Evolutionary conservation across 345 rosid species (phyloP).

Genomic region (Brassica juncea): DNA sequence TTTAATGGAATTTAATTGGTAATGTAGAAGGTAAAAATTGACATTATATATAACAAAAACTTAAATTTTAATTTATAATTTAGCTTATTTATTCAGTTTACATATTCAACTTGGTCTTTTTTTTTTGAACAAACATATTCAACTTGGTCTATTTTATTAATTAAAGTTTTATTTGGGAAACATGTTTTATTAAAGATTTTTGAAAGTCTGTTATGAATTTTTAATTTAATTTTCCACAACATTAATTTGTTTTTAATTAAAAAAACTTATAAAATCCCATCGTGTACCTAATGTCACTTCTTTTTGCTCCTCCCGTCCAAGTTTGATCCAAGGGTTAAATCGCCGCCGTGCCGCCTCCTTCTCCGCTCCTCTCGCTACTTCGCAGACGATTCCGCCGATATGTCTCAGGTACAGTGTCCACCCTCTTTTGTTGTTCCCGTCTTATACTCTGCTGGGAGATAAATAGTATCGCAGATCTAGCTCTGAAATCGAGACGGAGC

Average conservation of each 20-base stretch:
- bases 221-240: too few species aligned
- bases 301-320: slow-evolving; percentile 8
- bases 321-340: slow-evolving; percentile 12
- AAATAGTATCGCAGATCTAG: slow-evolving; percentile 29
- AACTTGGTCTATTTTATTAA: neutral
- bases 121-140: too few species aligned
- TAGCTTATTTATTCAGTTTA: neutral
- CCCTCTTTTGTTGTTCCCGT: neutral
- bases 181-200: too few species aligned
- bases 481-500: slow-evolving; percentile 15
- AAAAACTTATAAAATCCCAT: neutral
- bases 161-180: too few species aligned
- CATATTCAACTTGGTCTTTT: neutral
- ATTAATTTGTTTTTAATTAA: too few species aligned
- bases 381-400: slow-evolving; percentile 6
- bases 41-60: neutral
- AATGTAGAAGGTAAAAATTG: neutral
- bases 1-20: neutral
- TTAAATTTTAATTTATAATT: too few species aligned
- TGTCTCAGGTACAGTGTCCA: slow-evolving; percentile 39
- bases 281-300: neutral
- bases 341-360: slow-evolving; percentile 12
- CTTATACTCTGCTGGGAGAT: neutral
- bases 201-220: too few species aligned
- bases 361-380: neutral